Percentiles rank a stretch among this genome's conserved stretches.
phyloP scores from a whole-genome alignment of 345 rosid species.

The Eucalyptus sideroxylon region DNA sequence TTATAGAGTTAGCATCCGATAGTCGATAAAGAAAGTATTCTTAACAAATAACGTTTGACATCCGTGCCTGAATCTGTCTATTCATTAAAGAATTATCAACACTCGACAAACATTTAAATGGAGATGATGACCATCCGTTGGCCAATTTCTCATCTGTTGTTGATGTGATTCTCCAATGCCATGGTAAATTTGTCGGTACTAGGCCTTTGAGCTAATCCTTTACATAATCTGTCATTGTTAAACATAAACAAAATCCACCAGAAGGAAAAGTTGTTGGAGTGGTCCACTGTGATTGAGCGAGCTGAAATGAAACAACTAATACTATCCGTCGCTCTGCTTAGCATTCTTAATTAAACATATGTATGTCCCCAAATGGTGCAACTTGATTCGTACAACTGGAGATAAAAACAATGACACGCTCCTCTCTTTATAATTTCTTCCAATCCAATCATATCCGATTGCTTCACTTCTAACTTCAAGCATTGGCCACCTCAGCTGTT shows the following conservation, averaged over 20 bases:
- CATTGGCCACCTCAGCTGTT: not conserved
- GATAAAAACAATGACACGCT: not conserved
- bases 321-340: not conserved
- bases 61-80: rapidly evolving
- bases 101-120: not conserved
- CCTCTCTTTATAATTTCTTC: not conserved
- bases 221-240: not conserved
- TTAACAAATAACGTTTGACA: not conserved
- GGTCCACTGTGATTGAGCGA: not conserved
- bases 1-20: not conserved
- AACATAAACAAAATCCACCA: not conserved
- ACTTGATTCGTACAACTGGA: not conserved
- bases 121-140: not conserved
- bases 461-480: not conserved
- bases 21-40: not conserved
- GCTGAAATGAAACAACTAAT: not conserved
- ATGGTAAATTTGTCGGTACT: not conserved
- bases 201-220: not conserved
- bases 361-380: not conserved
- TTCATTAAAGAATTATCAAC: not conserved
- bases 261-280: not conserved
- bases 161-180: not conserved
- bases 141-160: not conserved
- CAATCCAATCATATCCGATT: not conserved
- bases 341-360: not conserved